Evolutionary conservation across 805 yeast species (phyloP).

Genomic region (Saturnispora sanitii): DNA sequence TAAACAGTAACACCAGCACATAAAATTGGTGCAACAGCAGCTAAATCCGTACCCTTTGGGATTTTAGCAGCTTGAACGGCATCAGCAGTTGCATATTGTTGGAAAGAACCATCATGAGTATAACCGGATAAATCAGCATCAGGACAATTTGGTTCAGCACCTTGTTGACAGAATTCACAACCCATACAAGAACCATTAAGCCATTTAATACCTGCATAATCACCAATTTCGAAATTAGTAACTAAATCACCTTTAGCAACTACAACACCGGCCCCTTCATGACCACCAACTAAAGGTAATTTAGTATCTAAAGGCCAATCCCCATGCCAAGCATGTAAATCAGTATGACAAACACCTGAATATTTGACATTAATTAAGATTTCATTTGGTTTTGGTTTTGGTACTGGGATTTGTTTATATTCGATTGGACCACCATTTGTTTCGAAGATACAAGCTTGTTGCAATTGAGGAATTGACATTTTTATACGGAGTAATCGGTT

Average conservation of each 20-base stretch:
- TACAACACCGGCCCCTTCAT: constrained; percentile 78
- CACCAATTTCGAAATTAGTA: constrained; percentile 59
- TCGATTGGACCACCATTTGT: constrained; percentile 49
- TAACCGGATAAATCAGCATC: constrained; percentile 71
- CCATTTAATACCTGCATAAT: constrained; percentile 75
- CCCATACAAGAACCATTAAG: constrained; percentile 60
- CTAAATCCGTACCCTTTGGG: constrained; percentile 63
- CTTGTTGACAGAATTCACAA: constrained; percentile 60
- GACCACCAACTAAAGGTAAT: constrained; percentile 72
- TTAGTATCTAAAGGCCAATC: constrained; percentile 74
- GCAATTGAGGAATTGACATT: constrained; percentile 45
- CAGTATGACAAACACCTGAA: constrained; percentile 88
- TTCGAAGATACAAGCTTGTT: constrained; percentile 60
- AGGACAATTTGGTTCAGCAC: constrained; percentile 62
- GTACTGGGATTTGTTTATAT: constrained; percentile 66
- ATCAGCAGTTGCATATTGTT: constrained; percentile 82
- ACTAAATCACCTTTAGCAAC: constrained; percentile 64
- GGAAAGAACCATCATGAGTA: constrained; percentile 86
- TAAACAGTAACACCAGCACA: constrained; percentile 89
- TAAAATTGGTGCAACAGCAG: constrained; percentile 68
- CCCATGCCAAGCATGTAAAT: constrained; percentile 83
- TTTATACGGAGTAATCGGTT: constrained; percentile 73
- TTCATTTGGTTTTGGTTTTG: constrained; percentile 63
- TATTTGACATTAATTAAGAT: constrained; percentile 65
- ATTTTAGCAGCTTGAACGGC: constrained; percentile 78